phyloP scores from a whole-genome alignment of 2,329 filamentous ascomycete species.

The Penicillium verrucosum region DNA sequence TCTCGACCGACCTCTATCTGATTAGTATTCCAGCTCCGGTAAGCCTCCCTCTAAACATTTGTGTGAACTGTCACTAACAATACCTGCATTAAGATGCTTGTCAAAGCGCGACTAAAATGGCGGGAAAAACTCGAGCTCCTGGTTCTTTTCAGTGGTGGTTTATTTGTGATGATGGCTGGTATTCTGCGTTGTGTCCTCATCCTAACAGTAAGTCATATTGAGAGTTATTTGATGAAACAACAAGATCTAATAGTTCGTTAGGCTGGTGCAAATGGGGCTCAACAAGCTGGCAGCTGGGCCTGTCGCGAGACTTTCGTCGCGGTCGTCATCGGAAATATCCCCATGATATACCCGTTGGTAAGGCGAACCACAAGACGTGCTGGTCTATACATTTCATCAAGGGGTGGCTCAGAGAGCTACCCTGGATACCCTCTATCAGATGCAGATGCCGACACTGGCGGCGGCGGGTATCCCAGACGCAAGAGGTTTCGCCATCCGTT shows the following conservation, averaged over 20 bases:
- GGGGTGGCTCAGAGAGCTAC: constrained; percentile 22
- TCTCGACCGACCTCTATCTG: constrained; percentile 58
- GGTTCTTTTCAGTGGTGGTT: constrained; percentile 54
- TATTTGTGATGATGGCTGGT: constrained; percentile 55
- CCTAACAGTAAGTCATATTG: constrained; percentile 35
- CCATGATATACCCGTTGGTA: constrained; percentile 42
- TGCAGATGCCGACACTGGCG: constrained; percentile 15
- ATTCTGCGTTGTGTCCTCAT: constrained; percentile 55
- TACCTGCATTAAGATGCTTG: constrained; percentile 46
- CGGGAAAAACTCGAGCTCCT: constrained; percentile 53
- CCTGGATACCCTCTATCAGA: constrained; percentile 25
- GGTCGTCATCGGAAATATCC: constrained; percentile 43
- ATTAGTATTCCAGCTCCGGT: constrained; percentile 58
- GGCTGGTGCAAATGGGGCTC: constrained; percentile 39
- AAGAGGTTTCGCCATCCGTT: constrained; percentile 34
- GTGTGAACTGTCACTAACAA: neutral
- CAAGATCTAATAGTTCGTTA: neutral
- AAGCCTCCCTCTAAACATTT: neutral
- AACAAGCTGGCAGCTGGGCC: constrained; percentile 45
- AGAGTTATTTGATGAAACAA: neutral
- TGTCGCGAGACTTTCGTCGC: constrained; percentile 47
- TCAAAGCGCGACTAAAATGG: constrained; percentile 49
- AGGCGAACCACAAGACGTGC: constrained; percentile 28
- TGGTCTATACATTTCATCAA: constrained; percentile 25
- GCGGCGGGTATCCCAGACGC: constrained; percentile 15